Percentiles rank a stretch among this genome's conserved stretches.
These are phyloP conservation scores for Apophysomyces ossiformis DNA, from an alignment of 371 early-diverging fungal species.

Conservation along the genomic window DNA sequence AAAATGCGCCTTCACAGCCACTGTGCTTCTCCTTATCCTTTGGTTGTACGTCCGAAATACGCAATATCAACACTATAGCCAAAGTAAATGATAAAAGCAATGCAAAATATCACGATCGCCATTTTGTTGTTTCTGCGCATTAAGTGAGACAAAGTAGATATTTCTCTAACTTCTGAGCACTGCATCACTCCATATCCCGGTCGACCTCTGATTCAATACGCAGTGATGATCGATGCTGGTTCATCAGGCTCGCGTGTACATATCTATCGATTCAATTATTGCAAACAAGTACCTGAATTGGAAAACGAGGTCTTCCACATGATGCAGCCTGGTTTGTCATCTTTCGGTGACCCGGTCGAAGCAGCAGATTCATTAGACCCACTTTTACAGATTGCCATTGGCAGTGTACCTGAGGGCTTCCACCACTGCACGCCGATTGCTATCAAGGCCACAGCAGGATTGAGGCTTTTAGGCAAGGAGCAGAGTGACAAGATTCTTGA, in stretches of 20 bases:
- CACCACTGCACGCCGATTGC: conserved; percentile 85
- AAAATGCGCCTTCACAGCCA: conserved; percentile 16
- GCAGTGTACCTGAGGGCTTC: conserved; percentile 54
- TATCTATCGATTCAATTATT: conserved; percentile 85
- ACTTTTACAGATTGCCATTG: conserved; percentile 73
- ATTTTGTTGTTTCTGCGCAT: neutral
- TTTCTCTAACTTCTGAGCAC: conserved; percentile 38
- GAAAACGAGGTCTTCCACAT: conserved; percentile 85
- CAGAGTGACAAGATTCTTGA: conserved; percentile 71
- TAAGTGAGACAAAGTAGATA: neutral
- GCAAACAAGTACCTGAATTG: conserved; percentile 64
- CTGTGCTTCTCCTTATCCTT: conserved; percentile 23
- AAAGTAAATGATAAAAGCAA: neutral
- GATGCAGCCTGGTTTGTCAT: conserved; percentile 83
- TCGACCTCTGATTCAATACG: conserved; percentile 59
- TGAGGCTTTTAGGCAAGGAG: conserved; percentile 73
- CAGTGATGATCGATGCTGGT: conserved; percentile 91
- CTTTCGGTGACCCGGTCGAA: conserved; percentile 63
- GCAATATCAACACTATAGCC: conserved; percentile 4
- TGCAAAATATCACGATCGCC: too few species aligned
- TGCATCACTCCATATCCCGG: conserved; percentile 63
- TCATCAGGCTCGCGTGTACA: conserved; percentile 96
- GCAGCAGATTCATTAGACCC: conserved; percentile 81
- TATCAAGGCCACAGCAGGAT: conserved; percentile 93
- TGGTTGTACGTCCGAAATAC: conserved; percentile 22